phyloP scores from a whole-genome alignment of 2,329 filamentous ascomycete species.

The Aureobasidium sp. region DNA sequence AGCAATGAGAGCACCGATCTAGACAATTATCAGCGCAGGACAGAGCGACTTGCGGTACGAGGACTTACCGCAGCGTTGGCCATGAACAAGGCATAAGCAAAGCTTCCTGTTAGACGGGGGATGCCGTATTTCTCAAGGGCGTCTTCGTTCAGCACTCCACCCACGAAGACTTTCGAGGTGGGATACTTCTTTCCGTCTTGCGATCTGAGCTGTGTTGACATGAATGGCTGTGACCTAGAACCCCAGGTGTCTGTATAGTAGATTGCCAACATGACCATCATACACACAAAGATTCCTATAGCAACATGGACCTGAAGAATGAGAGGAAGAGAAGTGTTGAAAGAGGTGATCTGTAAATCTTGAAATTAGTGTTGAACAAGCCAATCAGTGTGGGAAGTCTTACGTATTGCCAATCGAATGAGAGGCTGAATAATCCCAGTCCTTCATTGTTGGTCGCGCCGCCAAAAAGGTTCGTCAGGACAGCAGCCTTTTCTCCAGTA shows the following conservation, averaged over 20 bases:
- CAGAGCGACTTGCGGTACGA: background rate
- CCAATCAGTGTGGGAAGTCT: background rate
- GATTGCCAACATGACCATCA: conserved; percentile 44
- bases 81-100: conserved; percentile 44
- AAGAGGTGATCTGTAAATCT: conserved; percentile 45
- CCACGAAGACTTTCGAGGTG: conserved; percentile 37
- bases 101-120: conserved; percentile 43
- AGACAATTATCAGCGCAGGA: background rate
- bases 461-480: conserved; percentile 46
- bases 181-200: conserved; percentile 32
- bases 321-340: conserved; percentile 46
- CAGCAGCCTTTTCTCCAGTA: conserved; percentile 38
- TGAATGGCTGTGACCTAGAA: conserved; percentile 44
- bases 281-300: conserved; percentile 44
- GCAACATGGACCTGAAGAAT: conserved; percentile 39
- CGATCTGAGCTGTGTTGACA: conserved; percentile 44
- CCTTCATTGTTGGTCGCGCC: conserved; percentile 49
- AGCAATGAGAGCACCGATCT: conserved; percentile 48
- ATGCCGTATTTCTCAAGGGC: conserved; percentile 40
- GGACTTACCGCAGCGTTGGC: conserved; percentile 43
- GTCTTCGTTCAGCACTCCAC: conserved; percentile 37
- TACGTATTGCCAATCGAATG: conserved; percentile 48
- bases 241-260: conserved; percentile 48
- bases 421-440: conserved; percentile 43
- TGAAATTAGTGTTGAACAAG: conserved; percentile 5